Evolutionary conservation across 805 yeast species (phyloP).

Genomic region (Torulaspora maleeae): DNA sequence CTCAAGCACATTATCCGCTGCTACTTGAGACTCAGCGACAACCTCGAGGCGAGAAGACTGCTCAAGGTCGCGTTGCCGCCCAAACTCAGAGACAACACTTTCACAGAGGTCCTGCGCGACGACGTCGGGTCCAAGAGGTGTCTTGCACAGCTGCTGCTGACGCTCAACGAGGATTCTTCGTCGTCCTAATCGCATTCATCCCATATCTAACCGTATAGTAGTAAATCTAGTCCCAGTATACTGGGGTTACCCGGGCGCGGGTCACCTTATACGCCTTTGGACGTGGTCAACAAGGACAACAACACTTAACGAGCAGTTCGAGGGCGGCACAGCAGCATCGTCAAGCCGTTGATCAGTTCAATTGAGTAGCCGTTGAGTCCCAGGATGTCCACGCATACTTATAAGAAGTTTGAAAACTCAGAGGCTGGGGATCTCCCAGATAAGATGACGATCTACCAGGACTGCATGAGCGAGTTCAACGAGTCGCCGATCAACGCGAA

Average conservation of each 20-base stretch:
- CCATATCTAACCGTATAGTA: not conserved
- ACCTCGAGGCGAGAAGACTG: slow-evolving; percentile 84
- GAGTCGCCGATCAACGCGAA: slow-evolving; percentile 84
- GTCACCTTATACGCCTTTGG: slow-evolving; percentile 4
- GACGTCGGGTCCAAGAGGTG: slow-evolving; percentile 86
- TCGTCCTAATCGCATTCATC: not conserved
- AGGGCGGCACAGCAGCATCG: not conserved
- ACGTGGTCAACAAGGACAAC: not conserved
- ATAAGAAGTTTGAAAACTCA: slow-evolving; percentile 77
- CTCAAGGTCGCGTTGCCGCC: slow-evolving; percentile 80
- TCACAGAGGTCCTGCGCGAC: slow-evolving; percentile 70
- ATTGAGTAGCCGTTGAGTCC: slow-evolving; percentile 4
- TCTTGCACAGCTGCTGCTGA: slow-evolving; percentile 72
- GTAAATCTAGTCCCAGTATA: not conserved
- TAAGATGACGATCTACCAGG: slow-evolving; percentile 96
- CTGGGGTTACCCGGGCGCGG: slow-evolving; percentile 2
- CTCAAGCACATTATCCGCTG: slow-evolving; percentile 93
- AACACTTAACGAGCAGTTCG: not conserved
- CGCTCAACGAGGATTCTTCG: slow-evolving; percentile 44
- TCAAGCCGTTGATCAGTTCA: slow-evolving; percentile 3
- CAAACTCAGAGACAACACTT: slow-evolving; percentile 70
- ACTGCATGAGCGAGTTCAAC: slow-evolving; percentile 88
- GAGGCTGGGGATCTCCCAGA: slow-evolving; percentile 71
- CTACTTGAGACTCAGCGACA: slow-evolving; percentile 84
- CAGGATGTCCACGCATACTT: slow-evolving; percentile 73